Evolutionary conservation across 148 eudicot genomes (phyloP), one percentile per base, ranked within the genome.

Genomic region (Dysphania ambrosioides): DNA sequence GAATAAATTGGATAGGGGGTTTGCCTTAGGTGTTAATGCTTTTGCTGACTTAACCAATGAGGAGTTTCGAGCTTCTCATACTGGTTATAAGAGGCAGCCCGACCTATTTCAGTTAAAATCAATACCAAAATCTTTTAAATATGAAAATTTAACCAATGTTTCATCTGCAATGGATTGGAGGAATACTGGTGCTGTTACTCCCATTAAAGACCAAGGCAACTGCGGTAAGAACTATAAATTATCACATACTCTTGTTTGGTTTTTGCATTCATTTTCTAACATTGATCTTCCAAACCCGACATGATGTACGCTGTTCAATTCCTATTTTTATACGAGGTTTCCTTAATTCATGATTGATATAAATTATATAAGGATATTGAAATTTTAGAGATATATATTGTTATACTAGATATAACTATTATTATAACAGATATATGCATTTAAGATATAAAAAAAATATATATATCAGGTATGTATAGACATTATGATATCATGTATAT

Each of bases 21-120:
- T 84, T 72, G 85, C 70, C 64, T 76, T 88, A 8, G 75, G 80
- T 0, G 68, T 88, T 36, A 90, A 90, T 77, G 60, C 64, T 18
- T 90, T 90, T 79, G 89, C 89, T 30, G 96, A 90, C 62, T 58
- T 85, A 31, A 88, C 91, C 4, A 78, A 83, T 38, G 89, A 85
- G 61, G 92, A 90, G 79, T 90, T 90, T 64, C 47, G 42, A 41
- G 81, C 83, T 62, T 56, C 76, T 60, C 78, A 56, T 26, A 85
- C 81, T 66, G 87, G 96, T 56, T 87, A 57, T 72, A 83, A 86
- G 59, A 79, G 38, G 58, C 70, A 60, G 53, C 12, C 18, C 1
- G 27, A 65, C 0, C 13, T 66, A 0, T 6, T 65, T 13, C 9
- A 66, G 62, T 65, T 73, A 0, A 49, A 68, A n/a, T 59, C 81